Evolutionary conservation across 371 early-diverging fungal genomes (phyloP).

Genomic region (Apophysomyces elegans): DNA sequence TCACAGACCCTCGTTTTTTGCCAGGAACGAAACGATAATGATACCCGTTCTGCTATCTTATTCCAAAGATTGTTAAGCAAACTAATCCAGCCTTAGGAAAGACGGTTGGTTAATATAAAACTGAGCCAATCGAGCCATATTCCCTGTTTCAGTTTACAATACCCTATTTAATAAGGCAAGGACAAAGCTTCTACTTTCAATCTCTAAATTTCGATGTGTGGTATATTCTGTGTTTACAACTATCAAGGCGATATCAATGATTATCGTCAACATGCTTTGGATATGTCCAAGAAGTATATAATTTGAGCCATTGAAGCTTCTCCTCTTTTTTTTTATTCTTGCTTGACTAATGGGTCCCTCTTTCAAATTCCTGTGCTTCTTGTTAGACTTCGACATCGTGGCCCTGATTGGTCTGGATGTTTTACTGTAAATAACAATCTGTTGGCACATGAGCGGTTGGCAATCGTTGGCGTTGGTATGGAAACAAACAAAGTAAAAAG

Average conservation of each 20-base stretch:
- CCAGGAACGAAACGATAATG: too few species aligned
- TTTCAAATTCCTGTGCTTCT: slow-evolving; percentile 18
- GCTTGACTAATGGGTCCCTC: background rate
- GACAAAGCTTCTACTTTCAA: too few species aligned
- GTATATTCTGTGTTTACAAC: slow-evolving; percentile 93
- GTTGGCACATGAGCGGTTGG: slow-evolving; percentile 94
- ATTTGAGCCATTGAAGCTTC: too few species aligned
- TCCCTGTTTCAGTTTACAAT: too few species aligned
- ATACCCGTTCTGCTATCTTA: too few species aligned
- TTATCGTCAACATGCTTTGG: slow-evolving; percentile 84
- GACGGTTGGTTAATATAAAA: too few species aligned
- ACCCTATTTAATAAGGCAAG: too few species aligned
- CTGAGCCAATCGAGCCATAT: too few species aligned
- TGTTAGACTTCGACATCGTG: slow-evolving; percentile 86
- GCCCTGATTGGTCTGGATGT: slow-evolving; percentile 97
- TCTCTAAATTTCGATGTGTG: slow-evolving; percentile 76
- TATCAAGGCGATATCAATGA: slow-evolving; percentile 76
- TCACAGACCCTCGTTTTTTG: too few species aligned
- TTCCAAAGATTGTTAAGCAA: too few species aligned
- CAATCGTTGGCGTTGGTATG: slow-evolving; percentile 94
- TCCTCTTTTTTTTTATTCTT: background rate
- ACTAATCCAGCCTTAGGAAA: too few species aligned
- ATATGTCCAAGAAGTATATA: slow-evolving; percentile 85
- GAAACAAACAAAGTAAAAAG: slow-evolving; percentile 11
- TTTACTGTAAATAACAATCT: slow-evolving; percentile 79